Evolutionary conservation across 192 early-diverging fungal species (phyloP).

Genomic region (Rhizophlyctis rosea): DNA sequence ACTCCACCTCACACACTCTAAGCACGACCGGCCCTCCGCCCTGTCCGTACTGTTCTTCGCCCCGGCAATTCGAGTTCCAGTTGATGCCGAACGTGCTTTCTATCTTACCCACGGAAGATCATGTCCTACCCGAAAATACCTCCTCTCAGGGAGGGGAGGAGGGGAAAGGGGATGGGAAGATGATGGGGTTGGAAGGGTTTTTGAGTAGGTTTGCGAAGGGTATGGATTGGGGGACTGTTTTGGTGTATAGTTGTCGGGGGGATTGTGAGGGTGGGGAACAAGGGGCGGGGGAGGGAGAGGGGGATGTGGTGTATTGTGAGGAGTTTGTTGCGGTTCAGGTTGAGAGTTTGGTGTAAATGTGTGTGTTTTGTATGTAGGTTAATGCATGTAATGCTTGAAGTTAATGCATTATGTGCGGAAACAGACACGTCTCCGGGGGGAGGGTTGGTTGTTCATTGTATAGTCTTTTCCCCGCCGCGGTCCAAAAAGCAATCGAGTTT

Average conservation of each 20-base stretch:
- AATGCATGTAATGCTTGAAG: no score
- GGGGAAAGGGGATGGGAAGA: not conserved
- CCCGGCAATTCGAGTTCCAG: slow-evolving; percentile 84
- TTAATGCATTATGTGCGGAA: no score
- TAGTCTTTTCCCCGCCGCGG: no score
- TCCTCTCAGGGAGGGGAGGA: slow-evolving; percentile 14
- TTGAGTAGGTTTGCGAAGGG: slow-evolving; percentile 63
- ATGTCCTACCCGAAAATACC: slow-evolving; percentile 33
- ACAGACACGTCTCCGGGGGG: no score
- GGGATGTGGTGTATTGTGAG: slow-evolving; percentile 52
- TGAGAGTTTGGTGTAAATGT: slow-evolving; percentile 30
- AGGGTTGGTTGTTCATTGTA: no score
- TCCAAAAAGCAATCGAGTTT: no score
- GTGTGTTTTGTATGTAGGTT: no score
- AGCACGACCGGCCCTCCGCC: slow-evolving; percentile 40
- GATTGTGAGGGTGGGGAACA: slow-evolving; percentile 61
- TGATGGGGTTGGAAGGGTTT: slow-evolving; percentile 14
- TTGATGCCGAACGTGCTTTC: slow-evolving; percentile 85
- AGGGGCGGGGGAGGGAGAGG: slow-evolving; percentile 4
- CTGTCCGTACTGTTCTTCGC: slow-evolving; percentile 65
- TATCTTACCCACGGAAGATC: slow-evolving; percentile 61
- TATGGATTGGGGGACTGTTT: slow-evolving; percentile 86
- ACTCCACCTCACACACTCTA: slow-evolving; percentile 8
- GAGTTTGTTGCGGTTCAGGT: slow-evolving; percentile 46
- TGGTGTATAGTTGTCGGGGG: slow-evolving; percentile 73